Conservation (phyloP, 768 basidiomycete genomes). For the Pleurotus giganteus region DNA sequence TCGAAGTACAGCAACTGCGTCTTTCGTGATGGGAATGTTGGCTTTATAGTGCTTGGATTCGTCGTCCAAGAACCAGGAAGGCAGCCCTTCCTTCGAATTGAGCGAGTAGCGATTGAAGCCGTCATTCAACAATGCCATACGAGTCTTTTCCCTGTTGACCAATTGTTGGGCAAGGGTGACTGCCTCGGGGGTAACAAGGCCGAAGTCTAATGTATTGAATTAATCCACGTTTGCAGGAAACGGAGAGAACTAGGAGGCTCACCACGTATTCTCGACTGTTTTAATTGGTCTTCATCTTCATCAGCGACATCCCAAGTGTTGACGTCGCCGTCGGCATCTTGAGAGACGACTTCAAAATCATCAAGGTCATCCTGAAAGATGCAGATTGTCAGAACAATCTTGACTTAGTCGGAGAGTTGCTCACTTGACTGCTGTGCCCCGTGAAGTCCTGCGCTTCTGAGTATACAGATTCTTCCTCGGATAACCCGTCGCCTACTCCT, state of each 20-base stretch:
- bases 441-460: slow-evolving; percentile 20
- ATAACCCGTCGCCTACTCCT: slow-evolving; percentile 44
- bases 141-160: slow-evolving; percentile 87
- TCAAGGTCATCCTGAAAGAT: slow-evolving; percentile 42
- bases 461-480: slow-evolving; percentile 26
- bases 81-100: slow-evolving; percentile 88
- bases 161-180: slow-evolving; percentile 88
- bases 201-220: slow-evolving; percentile 53
- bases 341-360: slow-evolving; percentile 78
- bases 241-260: slow-evolving; percentile 20
- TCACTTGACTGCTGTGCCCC: slow-evolving; percentile 15
- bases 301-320: slow-evolving; percentile 82
- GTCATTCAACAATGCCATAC: slow-evolving; percentile 86
- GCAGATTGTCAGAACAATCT: too few relatives aligned
- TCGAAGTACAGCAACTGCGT: slow-evolving; percentile 81
- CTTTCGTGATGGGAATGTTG: slow-evolving; percentile 96
- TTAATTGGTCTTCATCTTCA: slow-evolving; percentile 70
- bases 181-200: slow-evolving; percentile 85
- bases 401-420: too few relatives aligned
- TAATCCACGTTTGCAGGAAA: not conserved
- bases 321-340: slow-evolving; percentile 54
- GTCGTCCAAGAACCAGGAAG: slow-evolving; percentile 97
- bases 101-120: slow-evolving; percentile 95
- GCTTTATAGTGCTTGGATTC: slow-evolving; percentile 90
- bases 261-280: slow-evolving; percentile 69